These are phyloP conservation scores for Aspergillus avenaceus DNA, from an alignment of 495 filamentous ascomycete genomes.

Conservation along the genomic window DNA sequence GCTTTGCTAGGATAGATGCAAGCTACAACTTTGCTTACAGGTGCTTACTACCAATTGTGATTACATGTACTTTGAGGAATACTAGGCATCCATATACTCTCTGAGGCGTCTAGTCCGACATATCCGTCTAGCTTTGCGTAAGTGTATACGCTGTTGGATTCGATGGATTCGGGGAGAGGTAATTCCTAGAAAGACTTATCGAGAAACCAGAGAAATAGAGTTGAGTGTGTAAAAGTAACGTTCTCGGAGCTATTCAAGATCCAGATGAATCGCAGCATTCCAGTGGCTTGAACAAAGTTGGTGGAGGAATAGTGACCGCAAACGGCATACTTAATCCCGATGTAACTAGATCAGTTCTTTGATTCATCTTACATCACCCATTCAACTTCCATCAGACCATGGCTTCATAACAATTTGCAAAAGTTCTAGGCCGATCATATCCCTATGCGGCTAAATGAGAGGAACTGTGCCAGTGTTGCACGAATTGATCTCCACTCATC, in stretches of 20 bases:
- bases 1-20: neutral
- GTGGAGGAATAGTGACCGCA: neutral
- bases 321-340: neutral
- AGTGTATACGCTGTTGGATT: neutral
- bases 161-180: neutral
- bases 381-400: neutral
- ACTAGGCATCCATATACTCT: no score
- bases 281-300: neutral
- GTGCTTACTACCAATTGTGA: neutral
- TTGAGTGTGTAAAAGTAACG: neutral
- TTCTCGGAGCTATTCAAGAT: neutral
- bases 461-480: constrained; percentile 1
- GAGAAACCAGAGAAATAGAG: neutral
- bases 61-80: no score
- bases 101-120: no score
- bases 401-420: neutral
- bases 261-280: neutral
- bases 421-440: constrained; percentile 7
- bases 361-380: no score
- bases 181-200: neutral
- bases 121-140: no score
- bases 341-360: no score
- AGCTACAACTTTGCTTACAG: neutral
- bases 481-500: neutral
- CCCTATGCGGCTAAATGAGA: constrained; percentile 9